Evolutionary conservation across 2,329 filamentous ascomycete genomes (phyloP).

Genomic region (Epichloe glyceriae): DNA sequence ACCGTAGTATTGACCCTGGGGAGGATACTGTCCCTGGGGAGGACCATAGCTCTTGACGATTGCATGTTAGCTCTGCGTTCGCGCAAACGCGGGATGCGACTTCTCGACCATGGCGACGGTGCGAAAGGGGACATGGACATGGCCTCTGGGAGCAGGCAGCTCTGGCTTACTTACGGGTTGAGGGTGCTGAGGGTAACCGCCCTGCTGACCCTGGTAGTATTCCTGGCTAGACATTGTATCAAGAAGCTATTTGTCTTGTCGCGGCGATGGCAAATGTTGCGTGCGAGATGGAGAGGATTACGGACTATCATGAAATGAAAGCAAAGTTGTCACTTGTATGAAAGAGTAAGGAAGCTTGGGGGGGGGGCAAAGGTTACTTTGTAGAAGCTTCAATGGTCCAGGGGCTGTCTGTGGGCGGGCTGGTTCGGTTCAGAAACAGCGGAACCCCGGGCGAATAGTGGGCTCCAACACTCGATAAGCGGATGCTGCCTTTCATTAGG

Average conservation of each 20-base stretch:
- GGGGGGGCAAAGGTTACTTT: too few relatives aligned
- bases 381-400: too few relatives aligned
- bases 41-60: slow-evolving; percentile 16
- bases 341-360: too few relatives aligned
- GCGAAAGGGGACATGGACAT: background rate
- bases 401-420: too few relatives aligned
- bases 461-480: too few relatives aligned
- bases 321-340: too few relatives aligned
- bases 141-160: background rate
- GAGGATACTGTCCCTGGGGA: slow-evolving; percentile 20
- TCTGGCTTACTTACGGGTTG: slow-evolving; percentile 26
- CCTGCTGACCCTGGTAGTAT: slow-evolving; percentile 25
- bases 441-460: background rate
- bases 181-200: slow-evolving; percentile 27
- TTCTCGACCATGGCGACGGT: background rate
- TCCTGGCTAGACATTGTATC: slow-evolving; percentile 27
- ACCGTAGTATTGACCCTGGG: slow-evolving; percentile 19
- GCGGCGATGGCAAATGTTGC: background rate
- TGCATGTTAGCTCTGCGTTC: background rate
- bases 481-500: too few relatives aligned
- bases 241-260: background rate
- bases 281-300: background rate
- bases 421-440: too few relatives aligned
- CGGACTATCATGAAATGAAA: too few relatives aligned
- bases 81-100: background rate